Evolutionary conservation across 257 asterid genomes (phyloP).

Genomic region (Fraxinus anomala): DNA sequence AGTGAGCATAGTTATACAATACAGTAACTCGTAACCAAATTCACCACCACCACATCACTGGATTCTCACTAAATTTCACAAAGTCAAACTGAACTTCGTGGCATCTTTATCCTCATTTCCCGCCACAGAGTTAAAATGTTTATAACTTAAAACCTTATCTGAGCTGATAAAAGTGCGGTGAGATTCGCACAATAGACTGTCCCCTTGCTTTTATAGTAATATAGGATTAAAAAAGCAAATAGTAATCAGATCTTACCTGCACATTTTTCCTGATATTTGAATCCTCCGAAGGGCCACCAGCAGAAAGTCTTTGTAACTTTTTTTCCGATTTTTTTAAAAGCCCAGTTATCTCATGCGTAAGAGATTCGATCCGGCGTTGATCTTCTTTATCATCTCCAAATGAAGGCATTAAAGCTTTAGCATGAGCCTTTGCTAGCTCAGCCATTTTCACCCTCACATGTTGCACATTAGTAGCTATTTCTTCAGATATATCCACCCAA

Average conservation of each 20-base stretch:
- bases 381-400: slow-evolving; percentile 99
- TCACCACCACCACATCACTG: slow-evolving; percentile 8
- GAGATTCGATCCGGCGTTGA: slow-evolving; percentile 83
- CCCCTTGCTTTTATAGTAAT: neutral
- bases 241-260: slow-evolving; percentile 64
- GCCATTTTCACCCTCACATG: slow-evolving; percentile 73
- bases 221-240: slow-evolving; percentile 17
- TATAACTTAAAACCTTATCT: neutral
- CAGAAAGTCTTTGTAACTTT: slow-evolving; percentile 70
- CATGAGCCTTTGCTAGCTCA: slow-evolving; percentile 94
- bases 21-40: slow-evolving; percentile 3
- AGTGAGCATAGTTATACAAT: slow-evolving; percentile 15
- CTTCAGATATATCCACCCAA: slow-evolving; percentile 98
- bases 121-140: slow-evolving; percentile 9
- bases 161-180: neutral
- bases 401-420: slow-evolving; percentile 98
- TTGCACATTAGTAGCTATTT: slow-evolving; percentile 78
- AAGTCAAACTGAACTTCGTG: slow-evolving; percentile 4
- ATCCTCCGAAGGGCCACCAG: slow-evolving; percentile 91
- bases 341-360: slow-evolving; percentile 89
- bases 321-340: slow-evolving; percentile 81
- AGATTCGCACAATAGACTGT: neutral
- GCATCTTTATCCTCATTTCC: slow-evolving; percentile 8
- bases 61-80: slow-evolving; percentile 1
- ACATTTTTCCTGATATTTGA: slow-evolving; percentile 94